phyloP scores from a whole-genome alignment of 192 early-diverging fungal genomes.

The Coemansia interrupta region DNA sequence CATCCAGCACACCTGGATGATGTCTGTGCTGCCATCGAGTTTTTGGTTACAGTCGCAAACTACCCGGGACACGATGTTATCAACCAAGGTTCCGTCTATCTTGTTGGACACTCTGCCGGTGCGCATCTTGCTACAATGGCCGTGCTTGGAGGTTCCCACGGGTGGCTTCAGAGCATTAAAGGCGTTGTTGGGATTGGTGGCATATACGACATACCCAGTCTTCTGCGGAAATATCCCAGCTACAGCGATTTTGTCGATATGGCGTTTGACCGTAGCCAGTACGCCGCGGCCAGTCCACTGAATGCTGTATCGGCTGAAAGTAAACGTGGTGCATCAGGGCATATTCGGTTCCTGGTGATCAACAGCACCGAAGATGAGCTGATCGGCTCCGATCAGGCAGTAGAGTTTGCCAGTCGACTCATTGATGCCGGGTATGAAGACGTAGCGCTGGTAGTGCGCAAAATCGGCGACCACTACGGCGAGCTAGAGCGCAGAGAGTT shows the following conservation, averaged over 20 bases:
- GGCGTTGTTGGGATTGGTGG: constrained; percentile 78
- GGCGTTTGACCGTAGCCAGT: constrained; percentile 58
- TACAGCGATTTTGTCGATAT: constrained; percentile 71
- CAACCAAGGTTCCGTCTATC: constrained; percentile 38
- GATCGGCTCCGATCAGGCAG: constrained; percentile 59
- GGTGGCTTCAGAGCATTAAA: constrained; percentile 26
- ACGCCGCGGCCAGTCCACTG: constrained; percentile 16
- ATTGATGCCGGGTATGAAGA: constrained; percentile 14
- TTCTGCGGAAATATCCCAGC: constrained; percentile 61
- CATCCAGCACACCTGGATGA: constrained; percentile 75
- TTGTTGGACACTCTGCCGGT: constrained; percentile 77
- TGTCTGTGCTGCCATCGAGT: constrained; percentile 55
- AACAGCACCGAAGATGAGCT: constrained; percentile 70
- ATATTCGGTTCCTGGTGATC: constrained; percentile 59
- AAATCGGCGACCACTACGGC: constrained; percentile 29
- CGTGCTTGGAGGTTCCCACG: constrained; percentile 51
- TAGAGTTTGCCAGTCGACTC: constrained; percentile 24
- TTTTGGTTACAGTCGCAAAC: constrained; percentile 17
- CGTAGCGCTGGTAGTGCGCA: constrained; percentile 18
- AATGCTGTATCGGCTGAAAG: neutral
- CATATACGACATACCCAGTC: constrained; percentile 73
- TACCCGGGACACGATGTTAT: constrained; percentile 35
- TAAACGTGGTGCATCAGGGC: constrained; percentile 1
- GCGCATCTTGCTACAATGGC: constrained; percentile 67
- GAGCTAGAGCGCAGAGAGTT: constrained; percentile 19